Evolutionary conservation across 1,139 yeast genomes (phyloP), one percentile per base, ranked within the genome.

Genomic region (Pichia sp.): DNA sequence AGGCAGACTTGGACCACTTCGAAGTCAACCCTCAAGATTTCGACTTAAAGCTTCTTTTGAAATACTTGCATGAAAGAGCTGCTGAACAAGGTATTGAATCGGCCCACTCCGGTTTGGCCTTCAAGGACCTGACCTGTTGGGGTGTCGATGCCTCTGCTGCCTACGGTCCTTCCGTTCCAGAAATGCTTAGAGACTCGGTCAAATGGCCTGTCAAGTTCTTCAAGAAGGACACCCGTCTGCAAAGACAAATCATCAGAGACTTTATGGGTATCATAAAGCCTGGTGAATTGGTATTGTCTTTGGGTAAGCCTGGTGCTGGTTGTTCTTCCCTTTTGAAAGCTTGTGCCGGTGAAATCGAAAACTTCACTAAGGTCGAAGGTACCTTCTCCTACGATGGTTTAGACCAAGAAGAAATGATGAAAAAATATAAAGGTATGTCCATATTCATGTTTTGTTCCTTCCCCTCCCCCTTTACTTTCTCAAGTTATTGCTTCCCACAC

Each of bases 91-190:
- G 81, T 57, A 71, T 75, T 49, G 75, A 73, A 56, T 71, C 74
- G 13, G 75, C 77, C 55, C 73, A 72, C 52, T 74, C 81, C 10
- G 84, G 83, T 64, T 74, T 79, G 49, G 74, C 77, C 8, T 77
- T 79, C 65, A 69, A 70, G 53, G 68, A 70, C 55, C 62, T 79
- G 40, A 76, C 80, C n/a, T 76, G 79, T 52, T 68, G 69, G 55
- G 84, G 84, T 65, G 66, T 77, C 49, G 82, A 79, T 64, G 77
- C 78, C 34, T 75, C 80, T 40, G 79, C 82, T 46, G 77, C 81
- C 26, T 75, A 72, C 59, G 80, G 79, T 48, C 79, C 80, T 41
- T 71, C 80, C n/a, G 75, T 77, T 36, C 71, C 68, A 34, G 81
- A 77, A 63, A 64, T 76, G 68, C 38, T 72, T 8, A 67, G 77